Percentiles rank a stretch among this genome's conserved stretches.
Conservation (phyloP, 768 basidiomycete species). For the Lentinula sp. region DNA sequence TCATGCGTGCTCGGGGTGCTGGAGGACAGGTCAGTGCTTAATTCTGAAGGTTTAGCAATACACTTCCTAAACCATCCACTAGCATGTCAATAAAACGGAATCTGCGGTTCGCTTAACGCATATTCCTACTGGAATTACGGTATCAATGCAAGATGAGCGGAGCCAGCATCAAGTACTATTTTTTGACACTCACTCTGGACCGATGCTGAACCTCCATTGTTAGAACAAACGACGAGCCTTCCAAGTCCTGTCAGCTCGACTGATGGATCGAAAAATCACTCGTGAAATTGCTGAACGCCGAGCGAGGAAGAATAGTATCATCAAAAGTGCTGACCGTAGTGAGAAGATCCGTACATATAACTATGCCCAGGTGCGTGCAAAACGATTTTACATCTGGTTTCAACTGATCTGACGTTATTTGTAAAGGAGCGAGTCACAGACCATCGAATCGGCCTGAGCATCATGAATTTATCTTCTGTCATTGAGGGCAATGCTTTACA, state of each 20-base stretch:
- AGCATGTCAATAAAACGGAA: conserved; percentile 99
- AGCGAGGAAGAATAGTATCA: conserved; percentile 62
- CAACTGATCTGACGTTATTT: no score
- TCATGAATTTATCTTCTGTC: conserved; percentile 59
- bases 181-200: neutral
- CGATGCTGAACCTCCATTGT: neutral
- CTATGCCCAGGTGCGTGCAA: conserved; percentile 64
- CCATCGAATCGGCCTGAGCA: conserved; percentile 76
- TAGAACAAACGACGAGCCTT: conserved; percentile 94
- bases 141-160: conserved; percentile 97
- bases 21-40: conserved; percentile 74
- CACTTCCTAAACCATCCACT: neutral
- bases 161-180: conserved; percentile 81
- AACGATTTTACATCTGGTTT: neutral
- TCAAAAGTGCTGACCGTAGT: conserved; percentile 79
- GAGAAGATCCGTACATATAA: conserved; percentile 98
- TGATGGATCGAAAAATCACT: conserved; percentile 75
- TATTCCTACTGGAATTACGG: conserved; percentile 81
- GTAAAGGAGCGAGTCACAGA: conserved; percentile 86
- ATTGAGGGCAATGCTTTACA: conserved; percentile 63
- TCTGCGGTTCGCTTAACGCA: conserved; percentile 95
- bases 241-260: conserved; percentile 78
- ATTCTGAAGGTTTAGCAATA: neutral
- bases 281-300: conserved; percentile 68
- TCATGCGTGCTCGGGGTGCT: conserved; percentile 95